These are phyloP conservation scores for Collybiopsis luxurians DNA, from an alignment of 768 basidiomycete species.

Conservation along the genomic window DNA sequence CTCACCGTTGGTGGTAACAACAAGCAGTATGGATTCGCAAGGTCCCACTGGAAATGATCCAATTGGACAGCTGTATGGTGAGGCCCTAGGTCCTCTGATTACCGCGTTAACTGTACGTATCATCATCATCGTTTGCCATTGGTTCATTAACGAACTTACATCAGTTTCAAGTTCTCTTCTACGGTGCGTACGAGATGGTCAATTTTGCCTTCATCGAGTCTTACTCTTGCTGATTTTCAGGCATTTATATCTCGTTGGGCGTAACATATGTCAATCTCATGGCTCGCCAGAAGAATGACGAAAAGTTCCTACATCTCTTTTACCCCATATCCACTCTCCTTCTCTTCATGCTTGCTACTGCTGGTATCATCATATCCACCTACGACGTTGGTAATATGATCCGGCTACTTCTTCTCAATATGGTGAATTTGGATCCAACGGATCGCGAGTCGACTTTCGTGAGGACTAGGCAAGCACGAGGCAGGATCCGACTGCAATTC, in stretches of 20 bases:
- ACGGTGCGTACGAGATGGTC: background rate
- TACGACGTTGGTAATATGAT: background rate
- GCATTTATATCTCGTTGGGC: background rate
- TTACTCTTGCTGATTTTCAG: background rate
- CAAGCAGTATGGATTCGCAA: too few relatives aligned
- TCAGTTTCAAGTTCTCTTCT: slow-evolving; percentile 6
- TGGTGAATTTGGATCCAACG: background rate
- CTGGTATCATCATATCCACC: background rate
- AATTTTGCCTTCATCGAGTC: background rate
- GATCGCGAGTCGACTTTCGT: slow-evolving; percentile 1
- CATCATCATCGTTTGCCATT: background rate
- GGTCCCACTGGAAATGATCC: background rate
- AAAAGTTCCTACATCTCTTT: background rate
- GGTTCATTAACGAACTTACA: background rate
- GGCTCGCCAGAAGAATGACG: background rate
- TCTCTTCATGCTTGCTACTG: slow-evolving; percentile 3
- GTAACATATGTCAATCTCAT: slow-evolving; percentile 1
- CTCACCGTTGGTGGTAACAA: too few relatives aligned
- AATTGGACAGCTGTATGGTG: background rate
- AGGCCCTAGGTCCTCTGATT: background rate
- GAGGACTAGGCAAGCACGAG: background rate
- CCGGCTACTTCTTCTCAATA: background rate
- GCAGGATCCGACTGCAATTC: background rate
- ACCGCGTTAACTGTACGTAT: background rate
- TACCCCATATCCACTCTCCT: slow-evolving; percentile 1